Evolutionary conservation across 257 asterid genomes (phyloP).

Genomic region (Solanum pimpinellifolium): DNA sequence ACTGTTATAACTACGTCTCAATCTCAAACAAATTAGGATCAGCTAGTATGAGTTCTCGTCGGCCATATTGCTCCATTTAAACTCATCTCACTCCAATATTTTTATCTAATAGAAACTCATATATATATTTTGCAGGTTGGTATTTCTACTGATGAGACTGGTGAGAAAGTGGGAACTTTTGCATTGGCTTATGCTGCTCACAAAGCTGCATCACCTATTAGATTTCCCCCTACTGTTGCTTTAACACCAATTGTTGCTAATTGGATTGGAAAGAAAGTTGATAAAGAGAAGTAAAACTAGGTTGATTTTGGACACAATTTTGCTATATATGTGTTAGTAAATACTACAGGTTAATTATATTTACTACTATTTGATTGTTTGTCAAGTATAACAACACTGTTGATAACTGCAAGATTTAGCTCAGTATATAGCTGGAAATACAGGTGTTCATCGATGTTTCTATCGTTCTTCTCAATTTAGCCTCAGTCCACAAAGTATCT

Average conservation of each 20-base stretch:
- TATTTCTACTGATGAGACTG: constrained; percentile 50
- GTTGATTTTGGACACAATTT: neutral
- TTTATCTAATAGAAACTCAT: neutral
- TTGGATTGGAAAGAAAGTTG: constrained; percentile 90
- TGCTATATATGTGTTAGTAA: constrained; percentile 5
- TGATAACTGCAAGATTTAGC: neutral
- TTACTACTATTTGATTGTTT: neutral
- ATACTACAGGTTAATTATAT: neutral
- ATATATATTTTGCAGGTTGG: constrained; percentile 45
- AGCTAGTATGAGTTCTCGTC: neutral
- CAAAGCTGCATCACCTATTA: constrained; percentile 95
- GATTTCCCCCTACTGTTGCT: constrained; percentile 96
- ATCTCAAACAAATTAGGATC: neutral
- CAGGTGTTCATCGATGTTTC: neutral
- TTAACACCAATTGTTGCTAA: constrained; percentile 83
- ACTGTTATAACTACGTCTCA: neutral
- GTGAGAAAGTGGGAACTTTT: constrained; percentile 91
- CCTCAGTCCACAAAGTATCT: neutral
- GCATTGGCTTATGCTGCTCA: constrained; percentile 97
- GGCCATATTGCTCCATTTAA: neutral
- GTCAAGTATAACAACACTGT: neutral
- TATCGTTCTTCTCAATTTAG: neutral
- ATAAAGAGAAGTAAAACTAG: constrained; percentile 25
- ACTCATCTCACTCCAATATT: neutral
- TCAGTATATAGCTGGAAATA: neutral